These are phyloP conservation scores for Erysimum cheiri DNA, from an alignment of 441 rosid species.

Conservation along the genomic window DNA sequence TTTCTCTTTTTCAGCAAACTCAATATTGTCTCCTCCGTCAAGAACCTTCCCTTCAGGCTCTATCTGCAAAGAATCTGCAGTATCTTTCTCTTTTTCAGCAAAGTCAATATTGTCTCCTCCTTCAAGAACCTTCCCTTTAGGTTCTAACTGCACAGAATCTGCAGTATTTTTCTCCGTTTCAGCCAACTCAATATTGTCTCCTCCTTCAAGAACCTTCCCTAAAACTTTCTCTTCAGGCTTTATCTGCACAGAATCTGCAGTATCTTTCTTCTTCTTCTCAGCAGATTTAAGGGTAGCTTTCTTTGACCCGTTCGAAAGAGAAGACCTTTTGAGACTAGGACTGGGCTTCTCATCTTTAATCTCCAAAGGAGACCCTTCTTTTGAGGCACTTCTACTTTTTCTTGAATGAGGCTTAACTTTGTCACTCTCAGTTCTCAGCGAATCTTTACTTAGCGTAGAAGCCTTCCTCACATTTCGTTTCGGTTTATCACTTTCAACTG, in stretches of 20 bases:
- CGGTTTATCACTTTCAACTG: constrained; percentile 50
- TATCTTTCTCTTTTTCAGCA: constrained; percentile 44
- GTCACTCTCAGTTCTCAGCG: constrained; percentile 50
- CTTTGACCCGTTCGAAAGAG: constrained; percentile 47
- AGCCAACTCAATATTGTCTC: neutral
- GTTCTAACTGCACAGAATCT: constrained; percentile 14
- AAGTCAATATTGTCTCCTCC: constrained; percentile 28
- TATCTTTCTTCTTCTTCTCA: constrained; percentile 47
- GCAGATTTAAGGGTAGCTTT: constrained; percentile 44
- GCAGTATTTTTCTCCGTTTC: neutral
- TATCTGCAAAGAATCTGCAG: constrained; percentile 8
- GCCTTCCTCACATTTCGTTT: constrained; percentile 60
- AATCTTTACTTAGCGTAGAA: constrained; percentile 49
- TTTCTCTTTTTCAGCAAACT: constrained; percentile 42
- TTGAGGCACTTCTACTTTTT: constrained; percentile 52
- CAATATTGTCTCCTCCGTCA: constrained; percentile 27
- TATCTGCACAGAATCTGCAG: constrained; percentile 27
- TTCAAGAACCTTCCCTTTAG: constrained; percentile 6
- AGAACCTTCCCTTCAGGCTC: constrained; percentile 47
- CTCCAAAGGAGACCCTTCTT: constrained; percentile 49
- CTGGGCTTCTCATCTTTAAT: constrained; percentile 55
- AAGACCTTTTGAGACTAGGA: constrained; percentile 45
- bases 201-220: constrained; percentile 14
- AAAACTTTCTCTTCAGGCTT: neutral
- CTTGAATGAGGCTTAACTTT: constrained; percentile 53